Base-by-base conservation (phyloP, 805 yeast genomes). In the Starmerella potacharoeniae region DNA sequence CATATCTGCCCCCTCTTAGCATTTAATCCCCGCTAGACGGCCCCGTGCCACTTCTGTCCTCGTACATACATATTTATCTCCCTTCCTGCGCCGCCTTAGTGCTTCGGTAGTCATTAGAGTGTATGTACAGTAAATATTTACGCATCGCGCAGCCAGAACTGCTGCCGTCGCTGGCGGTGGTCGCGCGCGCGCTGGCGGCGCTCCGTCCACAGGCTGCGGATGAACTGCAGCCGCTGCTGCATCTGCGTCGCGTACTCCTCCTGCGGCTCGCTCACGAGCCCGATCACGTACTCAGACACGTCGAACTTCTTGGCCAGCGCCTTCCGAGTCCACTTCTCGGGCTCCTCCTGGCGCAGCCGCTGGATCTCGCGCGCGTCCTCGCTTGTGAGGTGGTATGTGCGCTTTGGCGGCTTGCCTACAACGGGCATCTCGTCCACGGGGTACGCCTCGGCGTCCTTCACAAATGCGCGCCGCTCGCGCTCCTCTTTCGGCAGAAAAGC, bases 81-180 rank as follows among this genome's bases (percentile, higher is more conserved):
- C 34, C 14, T 14, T 8, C 8, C 11, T 11, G 7, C 9, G 6
- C n/a, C 11, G 7, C 45, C 13, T 22, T 5, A 42, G n/a, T 42
- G 22, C 16, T n/a, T n/a, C 35, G 11, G 11, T 37, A 14, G n/a
- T 40, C 13, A 6, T 17, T 17, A 14, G 22, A 3, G 22, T 22
- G 22, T 29, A 28, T 35, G 28, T 48, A 34, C 34, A 31, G 22
- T 36, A 10, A 10, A 22, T 42, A 42, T 14, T 45, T 60, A 77
- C 56, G 78, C 80, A 58, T 76, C 81, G 56, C 83, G 74, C 60
- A 82, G 77, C 91, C 91, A 83, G 63, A 75, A 65, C 58, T 75
- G 69, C 57, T 75, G 77, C 68, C 91, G 75, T 68, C 81, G 80
- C 58, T 69, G 66, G 62, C 83, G 73, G 61, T 83, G 87, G 16